Evolutionary conservation across 78 protist genomes (phyloP).

Genomic region (Bigelowiella natans): DNA sequence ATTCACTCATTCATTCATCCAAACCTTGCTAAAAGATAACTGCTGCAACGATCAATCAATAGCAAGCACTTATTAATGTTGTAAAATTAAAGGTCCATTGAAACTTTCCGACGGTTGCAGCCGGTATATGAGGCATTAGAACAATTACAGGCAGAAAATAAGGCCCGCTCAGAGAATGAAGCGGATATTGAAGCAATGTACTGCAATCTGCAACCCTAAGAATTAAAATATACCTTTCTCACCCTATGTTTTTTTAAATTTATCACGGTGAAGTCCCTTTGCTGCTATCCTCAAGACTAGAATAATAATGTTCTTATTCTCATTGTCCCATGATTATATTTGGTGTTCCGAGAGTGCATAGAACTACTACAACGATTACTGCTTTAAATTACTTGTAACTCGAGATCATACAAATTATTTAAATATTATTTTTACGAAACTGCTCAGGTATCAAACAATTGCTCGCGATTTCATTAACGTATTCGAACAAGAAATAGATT

Average conservation of each 20-base stretch:
- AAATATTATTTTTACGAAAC: neutral
- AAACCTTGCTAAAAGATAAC: neutral
- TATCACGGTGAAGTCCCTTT: neutral
- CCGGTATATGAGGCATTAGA: neutral
- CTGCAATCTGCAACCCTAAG: no score
- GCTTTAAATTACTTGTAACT: no score
- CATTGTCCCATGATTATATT: no score
- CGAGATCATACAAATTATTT: no score
- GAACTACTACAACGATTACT: no score
- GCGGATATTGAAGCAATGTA: neutral
- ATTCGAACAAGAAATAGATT: neutral
- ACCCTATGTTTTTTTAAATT: no score
- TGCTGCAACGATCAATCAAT: neutral
- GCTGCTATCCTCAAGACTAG: neutral
- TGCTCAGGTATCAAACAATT: neutral
- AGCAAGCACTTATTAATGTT: no score
- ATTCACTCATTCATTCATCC: no score
- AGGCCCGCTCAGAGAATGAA: neutral
- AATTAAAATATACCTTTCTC: no score
- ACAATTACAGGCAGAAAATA: neutral
- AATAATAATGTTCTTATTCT: no score
- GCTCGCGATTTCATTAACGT: neutral
- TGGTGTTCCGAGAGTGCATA: no score
- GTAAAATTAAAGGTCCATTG: neutral
- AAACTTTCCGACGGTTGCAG: neutral